Conservation (phyloP, 306 rosid genomes). For the Glycine soja region DNA sequence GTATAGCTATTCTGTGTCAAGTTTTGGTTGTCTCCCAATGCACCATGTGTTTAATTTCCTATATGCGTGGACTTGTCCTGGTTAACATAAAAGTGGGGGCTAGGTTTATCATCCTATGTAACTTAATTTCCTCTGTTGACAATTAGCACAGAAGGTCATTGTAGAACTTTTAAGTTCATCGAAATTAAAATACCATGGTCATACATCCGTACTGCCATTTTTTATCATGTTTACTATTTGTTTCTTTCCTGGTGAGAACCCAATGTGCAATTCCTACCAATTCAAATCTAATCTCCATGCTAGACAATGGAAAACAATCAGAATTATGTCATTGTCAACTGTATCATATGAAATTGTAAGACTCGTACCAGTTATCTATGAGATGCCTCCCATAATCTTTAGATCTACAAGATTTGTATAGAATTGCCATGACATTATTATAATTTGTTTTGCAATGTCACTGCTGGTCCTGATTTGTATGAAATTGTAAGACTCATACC, state of each 20-base stretch:
- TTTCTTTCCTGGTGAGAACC: background rate
- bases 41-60: slow-evolving; percentile 4
- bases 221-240: background rate
- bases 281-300: background rate
- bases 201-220: background rate
- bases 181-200: background rate
- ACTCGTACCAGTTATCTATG: slow-evolving; percentile 3
- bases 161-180: background rate
- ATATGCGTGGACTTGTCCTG: background rate
- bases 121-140: background rate
- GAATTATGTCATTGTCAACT: background rate
- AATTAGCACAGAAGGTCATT: background rate
- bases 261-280: background rate
- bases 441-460: too few species aligned
- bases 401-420: slow-evolving; percentile 12
- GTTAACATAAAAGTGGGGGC: background rate
- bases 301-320: slow-evolving; percentile 6
- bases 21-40: slow-evolving; percentile 20
- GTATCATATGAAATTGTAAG: background rate
- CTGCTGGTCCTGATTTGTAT: too few species aligned
- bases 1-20: background rate
- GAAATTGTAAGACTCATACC: too few species aligned
- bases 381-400: slow-evolving; percentile 1
- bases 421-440: background rate
- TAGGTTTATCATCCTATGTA: slow-evolving; percentile 2